Percentiles rank a stretch among this genome's conserved stretches.
These are phyloP conservation scores for Colletotrichum musae DNA, from an alignment of 2,329 filamentous ascomycete species.

Conservation along the genomic window DNA sequence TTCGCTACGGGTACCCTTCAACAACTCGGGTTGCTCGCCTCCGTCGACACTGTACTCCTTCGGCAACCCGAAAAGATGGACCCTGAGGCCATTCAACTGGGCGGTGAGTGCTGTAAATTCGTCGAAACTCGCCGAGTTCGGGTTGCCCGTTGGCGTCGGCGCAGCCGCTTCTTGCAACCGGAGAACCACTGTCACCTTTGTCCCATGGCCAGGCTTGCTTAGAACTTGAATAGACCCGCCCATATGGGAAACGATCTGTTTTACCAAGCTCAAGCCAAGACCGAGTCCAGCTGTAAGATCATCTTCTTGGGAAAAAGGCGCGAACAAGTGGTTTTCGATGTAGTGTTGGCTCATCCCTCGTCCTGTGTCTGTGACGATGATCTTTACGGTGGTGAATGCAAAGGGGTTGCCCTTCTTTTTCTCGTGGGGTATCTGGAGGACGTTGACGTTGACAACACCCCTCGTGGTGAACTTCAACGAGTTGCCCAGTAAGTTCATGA, in stretches of 20 bases:
- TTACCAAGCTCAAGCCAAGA: constrained; percentile 76
- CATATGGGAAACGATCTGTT: constrained; percentile 70
- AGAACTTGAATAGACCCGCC: constrained; percentile 72
- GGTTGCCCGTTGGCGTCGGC: neutral
- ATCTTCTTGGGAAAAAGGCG: constrained; percentile 76
- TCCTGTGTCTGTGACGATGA: constrained; percentile 75
- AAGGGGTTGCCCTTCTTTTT: neutral
- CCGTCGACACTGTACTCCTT: neutral
- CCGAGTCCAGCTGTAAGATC: constrained; percentile 72
- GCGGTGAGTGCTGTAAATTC: constrained; percentile 48
- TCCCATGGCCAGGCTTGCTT: constrained; percentile 56
- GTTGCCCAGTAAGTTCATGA: constrained; percentile 76
- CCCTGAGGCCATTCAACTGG: constrained; percentile 50
- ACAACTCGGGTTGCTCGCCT: constrained; percentile 5
- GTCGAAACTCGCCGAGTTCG: constrained; percentile 41
- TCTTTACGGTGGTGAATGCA: constrained; percentile 40
- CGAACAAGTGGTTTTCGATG: constrained; percentile 71
- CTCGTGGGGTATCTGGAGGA: constrained; percentile 42
- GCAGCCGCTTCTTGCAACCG: constrained; percentile 45
- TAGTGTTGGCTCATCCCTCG: constrained; percentile 76
- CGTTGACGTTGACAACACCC: constrained; percentile 50
- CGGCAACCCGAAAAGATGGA: constrained; percentile 46
- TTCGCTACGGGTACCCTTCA: constrained; percentile 29
- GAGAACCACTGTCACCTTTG: constrained; percentile 52
- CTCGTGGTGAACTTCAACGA: constrained; percentile 71